Evolutionary conservation across 176 grass and related monocot species (phyloP).

Genomic region (Carex pumila): DNA sequence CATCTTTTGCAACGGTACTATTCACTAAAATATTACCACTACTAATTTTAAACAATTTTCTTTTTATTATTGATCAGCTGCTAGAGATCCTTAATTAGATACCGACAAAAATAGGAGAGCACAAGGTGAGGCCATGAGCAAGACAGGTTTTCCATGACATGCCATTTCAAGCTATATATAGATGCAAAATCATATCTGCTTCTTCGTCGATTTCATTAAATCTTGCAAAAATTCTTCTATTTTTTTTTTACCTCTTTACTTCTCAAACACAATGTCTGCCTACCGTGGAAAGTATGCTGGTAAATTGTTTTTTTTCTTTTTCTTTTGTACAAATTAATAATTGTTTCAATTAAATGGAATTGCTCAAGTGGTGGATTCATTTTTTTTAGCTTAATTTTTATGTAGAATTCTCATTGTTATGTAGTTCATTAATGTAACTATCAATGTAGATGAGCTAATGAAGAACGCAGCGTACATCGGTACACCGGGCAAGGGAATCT

Average conservation of each 20-base stretch:
- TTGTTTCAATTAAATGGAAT: neutral
- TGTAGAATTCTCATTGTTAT: neutral
- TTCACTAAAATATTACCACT: neutral
- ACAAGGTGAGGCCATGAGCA: neutral
- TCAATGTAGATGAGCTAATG: conserved; percentile 28
- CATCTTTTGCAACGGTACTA: neutral
- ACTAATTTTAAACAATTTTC: conserved; percentile 7
- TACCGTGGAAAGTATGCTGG: conserved; percentile 22
- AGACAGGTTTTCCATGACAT: neutral
- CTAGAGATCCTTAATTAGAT: neutral
- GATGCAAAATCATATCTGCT: neutral
- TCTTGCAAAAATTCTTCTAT: neutral
- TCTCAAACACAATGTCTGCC: conserved; percentile 1
- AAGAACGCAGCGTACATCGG: conserved; percentile 31
- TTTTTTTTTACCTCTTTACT: neutral
- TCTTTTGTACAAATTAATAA: neutral
- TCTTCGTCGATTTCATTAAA: neutral
- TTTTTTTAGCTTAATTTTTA: neutral
- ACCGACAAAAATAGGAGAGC: conserved; percentile 4
- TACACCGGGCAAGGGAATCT: conserved; percentile 31
- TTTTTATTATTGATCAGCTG: neutral
- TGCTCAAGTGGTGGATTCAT: neutral
- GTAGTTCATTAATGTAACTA: neutral
- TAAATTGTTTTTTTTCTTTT: neutral
- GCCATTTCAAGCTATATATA: conserved; percentile 3